Evolutionary conservation across 257 asterid genomes (phyloP).

Genomic region (Anisodus acutangulus): DNA sequence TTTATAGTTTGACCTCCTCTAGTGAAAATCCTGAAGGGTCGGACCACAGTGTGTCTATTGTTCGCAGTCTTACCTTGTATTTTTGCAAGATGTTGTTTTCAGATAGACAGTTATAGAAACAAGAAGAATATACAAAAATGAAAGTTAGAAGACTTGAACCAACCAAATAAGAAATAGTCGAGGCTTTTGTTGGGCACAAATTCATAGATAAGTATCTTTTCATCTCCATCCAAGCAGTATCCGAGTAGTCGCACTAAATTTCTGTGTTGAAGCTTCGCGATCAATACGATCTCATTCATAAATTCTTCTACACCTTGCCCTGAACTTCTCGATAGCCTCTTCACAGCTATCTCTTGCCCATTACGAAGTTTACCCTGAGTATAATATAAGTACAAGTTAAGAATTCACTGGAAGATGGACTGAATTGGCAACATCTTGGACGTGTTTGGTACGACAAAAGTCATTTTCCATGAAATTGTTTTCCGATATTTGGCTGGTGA

Average conservation of each 20-base stretch:
- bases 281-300: constrained; percentile 33
- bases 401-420: neutral
- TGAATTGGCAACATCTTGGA: neutral
- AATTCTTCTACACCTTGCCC: constrained; percentile 41
- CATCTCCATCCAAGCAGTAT: constrained; percentile 34
- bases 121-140: neutral
- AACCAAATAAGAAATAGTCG: constrained; percentile 40
- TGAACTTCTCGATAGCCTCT: constrained; percentile 32
- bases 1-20: too few species aligned
- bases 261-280: constrained; percentile 43
- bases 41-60: neutral
- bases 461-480: neutral
- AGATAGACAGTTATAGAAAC: neutral
- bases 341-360: constrained; percentile 40
- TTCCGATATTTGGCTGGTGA: too few species aligned
- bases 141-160: neutral
- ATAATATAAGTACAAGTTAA: neutral
- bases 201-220: constrained; percentile 44
- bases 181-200: constrained; percentile 40
- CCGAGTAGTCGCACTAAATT: constrained; percentile 41
- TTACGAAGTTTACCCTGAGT: constrained; percentile 29
- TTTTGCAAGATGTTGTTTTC: neutral
- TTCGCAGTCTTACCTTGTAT: neutral
- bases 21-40: neutral
- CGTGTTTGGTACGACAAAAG: neutral